phyloP scores from a whole-genome alignment of 1,284 basidiomycete species.

The Malassezia japonica region DNA sequence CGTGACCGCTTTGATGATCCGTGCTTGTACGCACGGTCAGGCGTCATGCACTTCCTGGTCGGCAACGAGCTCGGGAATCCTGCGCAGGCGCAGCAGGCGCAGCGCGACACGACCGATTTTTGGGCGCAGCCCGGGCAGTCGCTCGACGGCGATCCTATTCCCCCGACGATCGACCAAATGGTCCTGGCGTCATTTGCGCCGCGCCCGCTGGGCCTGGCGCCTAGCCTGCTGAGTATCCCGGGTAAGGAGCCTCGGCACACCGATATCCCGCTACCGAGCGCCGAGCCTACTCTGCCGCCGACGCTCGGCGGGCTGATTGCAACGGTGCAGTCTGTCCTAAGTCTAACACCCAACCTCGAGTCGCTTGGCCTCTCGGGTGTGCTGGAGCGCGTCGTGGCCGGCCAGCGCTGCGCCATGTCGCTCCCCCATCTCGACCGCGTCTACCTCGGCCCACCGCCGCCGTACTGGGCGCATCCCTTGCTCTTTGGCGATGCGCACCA shows the following conservation, averaged over 20 bases:
- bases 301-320: slow-evolving; percentile 8
- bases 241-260: not conserved
- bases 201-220: slow-evolving; percentile 4
- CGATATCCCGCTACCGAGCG: not conserved
- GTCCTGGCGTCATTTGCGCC: not conserved
- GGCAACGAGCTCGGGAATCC: not conserved
- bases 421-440: not conserved
- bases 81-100: not conserved
- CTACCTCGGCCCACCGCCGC: slow-evolving; percentile 9
- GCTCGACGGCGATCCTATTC: not conserved
- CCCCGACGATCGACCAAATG: not conserved
- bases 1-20: slow-evolving; percentile 10
- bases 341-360: not conserved
- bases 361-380: slow-evolving; percentile 7
- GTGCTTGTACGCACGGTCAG: slow-evolving; percentile 6
- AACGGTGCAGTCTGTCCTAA: not conserved
- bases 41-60: not conserved
- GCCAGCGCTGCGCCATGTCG: not conserved
- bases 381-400: slow-evolving; percentile 8
- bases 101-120: not conserved
- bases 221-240: not conserved
- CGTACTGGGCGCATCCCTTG: slow-evolving; percentile 6
- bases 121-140: not conserved
- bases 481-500: not conserved
- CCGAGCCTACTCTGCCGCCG: not conserved